A percentile compares a stretch with the other conserved stretches of the same genome.
Evolutionary conservation across 1,284 basidiomycete species (phyloP).

Genomic region (Spongiforma sp.): DNA sequence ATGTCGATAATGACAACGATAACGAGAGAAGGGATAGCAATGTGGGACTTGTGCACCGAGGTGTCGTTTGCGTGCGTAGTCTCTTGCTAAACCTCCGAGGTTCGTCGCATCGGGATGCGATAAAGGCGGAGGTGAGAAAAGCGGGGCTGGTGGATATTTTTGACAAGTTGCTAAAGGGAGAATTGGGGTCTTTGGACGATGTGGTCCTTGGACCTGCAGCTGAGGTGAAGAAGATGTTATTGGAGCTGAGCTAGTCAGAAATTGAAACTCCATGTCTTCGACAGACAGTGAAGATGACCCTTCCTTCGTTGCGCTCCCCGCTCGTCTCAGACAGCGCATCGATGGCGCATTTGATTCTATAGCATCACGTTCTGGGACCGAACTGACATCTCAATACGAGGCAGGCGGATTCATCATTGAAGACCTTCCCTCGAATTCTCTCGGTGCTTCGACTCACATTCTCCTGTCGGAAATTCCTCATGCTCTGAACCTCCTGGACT

Average conservation of each 20-base stretch:
- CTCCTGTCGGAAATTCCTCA: conserved; percentile 60
- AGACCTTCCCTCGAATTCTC: conserved; percentile 8
- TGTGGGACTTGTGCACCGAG: conserved; percentile 73
- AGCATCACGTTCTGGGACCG: conserved; percentile 11
- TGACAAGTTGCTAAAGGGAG: conserved; percentile 49
- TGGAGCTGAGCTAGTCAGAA: conserved; percentile 3
- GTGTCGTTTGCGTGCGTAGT: conserved; percentile 72
- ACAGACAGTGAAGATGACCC: conserved; percentile 26
- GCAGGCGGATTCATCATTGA: conserved; percentile 38
- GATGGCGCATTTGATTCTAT: conserved; percentile 33
- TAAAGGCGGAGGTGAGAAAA: conserved; percentile 55
- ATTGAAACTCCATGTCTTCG: conserved; percentile 20
- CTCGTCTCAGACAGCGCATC: conserved; percentile 30
- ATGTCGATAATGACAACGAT: conserved; percentile 35
- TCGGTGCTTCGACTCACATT: conserved; percentile 38
- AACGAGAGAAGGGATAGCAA: conserved; percentile 41
- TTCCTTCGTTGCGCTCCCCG: conserved; percentile 28
- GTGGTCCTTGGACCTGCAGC: conserved; percentile 48
- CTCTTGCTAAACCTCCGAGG: conserved; percentile 56
- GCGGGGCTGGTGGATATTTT: conserved; percentile 57
- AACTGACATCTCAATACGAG: conserved; percentile 19
- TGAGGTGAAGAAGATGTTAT: conserved; percentile 50
- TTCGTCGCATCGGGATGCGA: conserved; percentile 40
- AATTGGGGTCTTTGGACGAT: conserved; percentile 35
- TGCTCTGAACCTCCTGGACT: conserved; percentile 66